These are phyloP conservation scores for Alternaria longipes DNA, from an alignment of 2,329 filamentous ascomycete species.

Conservation along the genomic window DNA sequence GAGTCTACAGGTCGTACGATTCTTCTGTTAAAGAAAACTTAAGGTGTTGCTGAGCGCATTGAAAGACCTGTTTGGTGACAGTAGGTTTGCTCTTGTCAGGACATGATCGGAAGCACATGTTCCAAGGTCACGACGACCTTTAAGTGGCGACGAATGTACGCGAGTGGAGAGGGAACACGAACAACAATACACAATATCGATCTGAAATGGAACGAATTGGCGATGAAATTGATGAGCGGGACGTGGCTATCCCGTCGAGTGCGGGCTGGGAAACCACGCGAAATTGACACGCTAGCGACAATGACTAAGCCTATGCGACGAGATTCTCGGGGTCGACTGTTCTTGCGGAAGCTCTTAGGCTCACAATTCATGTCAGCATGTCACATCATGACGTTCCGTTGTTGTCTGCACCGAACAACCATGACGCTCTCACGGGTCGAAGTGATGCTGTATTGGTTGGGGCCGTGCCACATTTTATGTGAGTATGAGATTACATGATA, in stretches of 20 bases:
- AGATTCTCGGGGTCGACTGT: not conserved
- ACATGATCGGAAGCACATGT: not conserved
- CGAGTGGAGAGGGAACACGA: not conserved
- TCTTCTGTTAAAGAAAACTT: not conserved
- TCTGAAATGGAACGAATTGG: not conserved
- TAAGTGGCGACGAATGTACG: not conserved
- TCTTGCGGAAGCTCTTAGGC: no score
- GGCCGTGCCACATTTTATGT: not conserved
- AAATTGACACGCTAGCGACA: conserved; percentile 3
- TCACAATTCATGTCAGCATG: not conserved
- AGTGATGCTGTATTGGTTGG: not conserved
- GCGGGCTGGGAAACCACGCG: not conserved
- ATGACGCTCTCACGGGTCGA: not conserved
- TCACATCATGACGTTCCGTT: not conserved
- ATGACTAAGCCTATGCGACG: not conserved
- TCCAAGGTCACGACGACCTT: not conserved
- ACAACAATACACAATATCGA: not conserved
- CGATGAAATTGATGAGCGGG: not conserved
- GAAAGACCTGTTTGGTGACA: not conserved
- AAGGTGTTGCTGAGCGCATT: not conserved
- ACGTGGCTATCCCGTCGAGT: not conserved
- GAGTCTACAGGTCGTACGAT: not conserved
- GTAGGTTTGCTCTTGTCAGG: not conserved
- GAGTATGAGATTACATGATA: not conserved
- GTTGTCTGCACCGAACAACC: not conserved